A percentile compares a stretch with the other conserved stretches of the same genome.
These are phyloP conservation scores for Capsicum baccatum DNA, from an alignment of 257 asterid species.

Conservation along the genomic window DNA sequence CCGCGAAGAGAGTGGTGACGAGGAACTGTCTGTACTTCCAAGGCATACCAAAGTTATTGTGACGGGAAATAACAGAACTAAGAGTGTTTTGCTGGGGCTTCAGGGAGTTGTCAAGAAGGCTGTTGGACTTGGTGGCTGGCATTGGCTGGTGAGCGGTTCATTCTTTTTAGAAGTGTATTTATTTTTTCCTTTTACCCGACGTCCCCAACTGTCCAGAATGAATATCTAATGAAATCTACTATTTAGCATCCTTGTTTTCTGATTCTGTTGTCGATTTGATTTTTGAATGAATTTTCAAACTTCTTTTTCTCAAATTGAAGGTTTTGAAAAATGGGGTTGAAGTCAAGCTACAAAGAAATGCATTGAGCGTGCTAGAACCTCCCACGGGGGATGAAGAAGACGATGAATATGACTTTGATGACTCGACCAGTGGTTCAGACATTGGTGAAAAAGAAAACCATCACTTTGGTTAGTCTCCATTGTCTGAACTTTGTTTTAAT, in stretches of 20 bases:
- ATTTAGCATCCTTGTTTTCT: neutral
- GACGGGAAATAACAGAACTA: constrained; percentile 94
- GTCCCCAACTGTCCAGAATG: neutral
- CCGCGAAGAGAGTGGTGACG: constrained; percentile 89
- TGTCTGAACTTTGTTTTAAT: constrained; percentile 29
- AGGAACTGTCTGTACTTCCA: constrained; percentile 91
- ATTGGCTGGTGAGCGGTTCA: constrained; percentile 81
- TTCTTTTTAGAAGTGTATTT: constrained; percentile 13
- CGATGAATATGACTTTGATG: constrained; percentile 68
- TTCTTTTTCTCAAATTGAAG: constrained; percentile 41
- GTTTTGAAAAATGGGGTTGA: constrained; percentile 94
- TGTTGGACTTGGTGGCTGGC: constrained; percentile 99
- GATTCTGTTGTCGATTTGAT: neutral
- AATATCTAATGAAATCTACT: neutral
- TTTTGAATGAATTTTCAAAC: neutral
- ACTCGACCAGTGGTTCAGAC: constrained; percentile 85
- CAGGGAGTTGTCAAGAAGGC: constrained; percentile 99
- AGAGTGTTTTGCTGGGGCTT: constrained; percentile 92
- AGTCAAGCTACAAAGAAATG: constrained; percentile 94
- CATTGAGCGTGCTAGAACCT: constrained; percentile 87
- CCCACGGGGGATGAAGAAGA: constrained; percentile 92
- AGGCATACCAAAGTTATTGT: constrained; percentile 96
- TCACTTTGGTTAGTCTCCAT: constrained; percentile 61
- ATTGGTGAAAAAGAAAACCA: constrained; percentile 60
- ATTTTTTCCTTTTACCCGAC: neutral